Percentiles rank a stretch among this genome's conserved stretches.
These are phyloP conservation scores for Physocladia obscura DNA, from an alignment of 192 early-diverging fungal species.

Conservation along the genomic window DNA sequence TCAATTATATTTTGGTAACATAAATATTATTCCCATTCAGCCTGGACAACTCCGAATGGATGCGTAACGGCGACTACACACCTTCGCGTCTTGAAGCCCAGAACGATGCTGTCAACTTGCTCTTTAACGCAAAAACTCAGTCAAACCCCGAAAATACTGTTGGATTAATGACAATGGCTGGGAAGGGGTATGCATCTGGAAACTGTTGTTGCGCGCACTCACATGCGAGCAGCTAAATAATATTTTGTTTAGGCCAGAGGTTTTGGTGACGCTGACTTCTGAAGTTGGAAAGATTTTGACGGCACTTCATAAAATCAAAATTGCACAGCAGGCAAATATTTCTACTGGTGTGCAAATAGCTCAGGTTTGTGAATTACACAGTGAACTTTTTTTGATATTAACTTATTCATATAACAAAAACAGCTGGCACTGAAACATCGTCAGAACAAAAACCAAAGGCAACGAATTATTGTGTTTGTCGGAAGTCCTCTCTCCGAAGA, in stretches of 20 bases:
- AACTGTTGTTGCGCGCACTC: too few species aligned
- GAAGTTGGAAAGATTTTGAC: constrained; percentile 90
- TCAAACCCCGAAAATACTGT: constrained; percentile 96
- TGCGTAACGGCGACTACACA: constrained; percentile 97
- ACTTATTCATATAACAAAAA: background rate
- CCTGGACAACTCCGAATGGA: constrained; percentile 98
- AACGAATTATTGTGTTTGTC: constrained; percentile 91
- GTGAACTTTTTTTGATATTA: background rate
- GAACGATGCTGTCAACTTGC: constrained; percentile 85
- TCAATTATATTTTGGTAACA: too few species aligned
- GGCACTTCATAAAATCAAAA: constrained; percentile 75
- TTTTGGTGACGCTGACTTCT: constrained; percentile 85
- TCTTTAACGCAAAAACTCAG: constrained; percentile 88
- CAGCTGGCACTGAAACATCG: constrained; percentile 93
- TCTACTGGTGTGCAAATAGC: constrained; percentile 92
- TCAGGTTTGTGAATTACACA: constrained; percentile 58
- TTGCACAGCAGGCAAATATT: constrained; percentile 74
- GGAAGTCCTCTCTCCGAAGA: constrained; percentile 85
- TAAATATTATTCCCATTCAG: too few species aligned
- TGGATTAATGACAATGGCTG: constrained; percentile 91
- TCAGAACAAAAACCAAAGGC: constrained; percentile 93
- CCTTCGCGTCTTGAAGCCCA: constrained; percentile 92
- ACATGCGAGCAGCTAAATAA: too few species aligned
- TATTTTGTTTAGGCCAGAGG: constrained; percentile 78
- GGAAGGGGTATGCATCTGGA: constrained; percentile 65